A percentile compares a stretch with the other conserved stretches of the same genome.
phyloP scores from a whole-genome alignment of 2,329 filamentous ascomycete species.

The Sporothrix phasma region DNA sequence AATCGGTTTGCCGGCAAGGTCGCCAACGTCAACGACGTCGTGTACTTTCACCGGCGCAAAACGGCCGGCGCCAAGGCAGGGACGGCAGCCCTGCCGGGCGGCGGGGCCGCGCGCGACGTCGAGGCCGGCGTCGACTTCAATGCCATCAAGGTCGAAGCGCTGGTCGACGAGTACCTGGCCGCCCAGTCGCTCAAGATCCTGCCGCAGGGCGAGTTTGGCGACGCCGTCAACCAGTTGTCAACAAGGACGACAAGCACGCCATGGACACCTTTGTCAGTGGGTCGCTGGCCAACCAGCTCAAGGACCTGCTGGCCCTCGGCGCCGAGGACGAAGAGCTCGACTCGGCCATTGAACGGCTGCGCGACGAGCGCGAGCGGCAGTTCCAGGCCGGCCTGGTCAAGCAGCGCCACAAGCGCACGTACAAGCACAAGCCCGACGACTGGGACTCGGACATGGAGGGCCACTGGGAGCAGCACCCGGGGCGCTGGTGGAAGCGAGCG shows the following conservation, averaged over 20 bases:
- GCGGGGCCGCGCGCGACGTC: slow-evolving; percentile 51
- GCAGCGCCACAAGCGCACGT: slow-evolving; percentile 36
- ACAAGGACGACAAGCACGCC: slow-evolving; percentile 89
- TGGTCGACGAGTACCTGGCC: slow-evolving; percentile 79
- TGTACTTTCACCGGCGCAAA: slow-evolving; percentile 89
- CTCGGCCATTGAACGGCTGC: slow-evolving; percentile 62
- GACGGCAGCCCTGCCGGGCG: slow-evolving; percentile 39
- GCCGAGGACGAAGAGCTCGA: slow-evolving; percentile 66
- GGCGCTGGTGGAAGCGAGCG: slow-evolving; percentile 40
- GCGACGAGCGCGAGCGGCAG: slow-evolving; percentile 57
- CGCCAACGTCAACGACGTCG: slow-evolving; percentile 86
- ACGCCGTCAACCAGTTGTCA: slow-evolving; percentile 85
- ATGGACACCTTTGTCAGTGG: slow-evolving; percentile 74
- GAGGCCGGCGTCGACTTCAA: slow-evolving; percentile 51
- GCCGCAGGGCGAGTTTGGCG: slow-evolving; percentile 83
- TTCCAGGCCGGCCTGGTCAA: slow-evolving; percentile 55
- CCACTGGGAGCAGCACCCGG: slow-evolving; percentile 70
- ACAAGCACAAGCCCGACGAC: slow-evolving; percentile 65
- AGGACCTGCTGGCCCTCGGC: slow-evolving; percentile 56
- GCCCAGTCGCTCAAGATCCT: slow-evolving; percentile 87
- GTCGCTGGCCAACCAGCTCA: slow-evolving; percentile 59
- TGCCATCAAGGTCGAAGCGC: slow-evolving; percentile 73
- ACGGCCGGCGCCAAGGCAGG: slow-evolving; percentile 41
- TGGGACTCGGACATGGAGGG: slow-evolving; percentile 93
- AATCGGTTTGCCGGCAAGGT: slow-evolving; percentile 85